These are phyloP conservation scores for Thermothelomyces thermophilus DNA, from an alignment of 2,329 filamentous ascomycete genomes.

Conservation along the genomic window DNA sequence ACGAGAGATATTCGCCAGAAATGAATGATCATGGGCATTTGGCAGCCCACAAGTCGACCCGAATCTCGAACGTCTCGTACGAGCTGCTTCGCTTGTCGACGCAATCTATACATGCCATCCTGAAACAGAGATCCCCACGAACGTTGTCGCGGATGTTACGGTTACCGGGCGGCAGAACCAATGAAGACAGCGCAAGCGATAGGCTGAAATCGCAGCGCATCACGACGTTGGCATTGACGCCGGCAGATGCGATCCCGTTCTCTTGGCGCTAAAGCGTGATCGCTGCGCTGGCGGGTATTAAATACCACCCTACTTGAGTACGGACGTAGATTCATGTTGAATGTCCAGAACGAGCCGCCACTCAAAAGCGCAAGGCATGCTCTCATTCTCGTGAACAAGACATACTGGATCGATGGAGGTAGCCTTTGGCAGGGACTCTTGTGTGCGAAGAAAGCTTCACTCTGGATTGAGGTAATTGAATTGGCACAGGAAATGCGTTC, in stretches of 20 bases:
- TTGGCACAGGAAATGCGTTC: too few species aligned
- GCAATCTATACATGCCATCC: neutral
- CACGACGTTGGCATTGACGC: slow-evolving; percentile 14
- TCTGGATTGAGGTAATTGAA: too few species aligned
- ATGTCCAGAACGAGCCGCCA: slow-evolving; percentile 4
- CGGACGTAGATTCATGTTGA: too few species aligned
- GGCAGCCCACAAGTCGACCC: slow-evolving; percentile 9
- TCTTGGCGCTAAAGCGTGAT: slow-evolving; percentile 16
- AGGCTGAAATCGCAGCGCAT: slow-evolving; percentile 2
- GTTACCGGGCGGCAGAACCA: slow-evolving; percentile 6
- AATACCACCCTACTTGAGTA: too few species aligned
- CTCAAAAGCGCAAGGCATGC: too few species aligned
- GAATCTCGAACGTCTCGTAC: neutral
- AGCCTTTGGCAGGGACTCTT: too few species aligned
- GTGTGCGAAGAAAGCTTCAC: too few species aligned
- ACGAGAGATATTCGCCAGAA: slow-evolving; percentile 5
- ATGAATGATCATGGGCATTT: neutral
- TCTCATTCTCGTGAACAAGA: too few species aligned
- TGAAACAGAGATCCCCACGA: slow-evolving; percentile 18
- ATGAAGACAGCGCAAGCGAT: neutral
- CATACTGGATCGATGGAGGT: too few species aligned
- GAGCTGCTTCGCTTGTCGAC: neutral
- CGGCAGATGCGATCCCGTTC: slow-evolving; percentile 12
- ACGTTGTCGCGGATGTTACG: slow-evolving; percentile 4
- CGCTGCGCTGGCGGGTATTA: slow-evolving; percentile 4